These are phyloP conservation scores for Entomortierella chlamydospora DNA, from an alignment of 192 early-diverging fungal genomes.

Conservation along the genomic window DNA sequence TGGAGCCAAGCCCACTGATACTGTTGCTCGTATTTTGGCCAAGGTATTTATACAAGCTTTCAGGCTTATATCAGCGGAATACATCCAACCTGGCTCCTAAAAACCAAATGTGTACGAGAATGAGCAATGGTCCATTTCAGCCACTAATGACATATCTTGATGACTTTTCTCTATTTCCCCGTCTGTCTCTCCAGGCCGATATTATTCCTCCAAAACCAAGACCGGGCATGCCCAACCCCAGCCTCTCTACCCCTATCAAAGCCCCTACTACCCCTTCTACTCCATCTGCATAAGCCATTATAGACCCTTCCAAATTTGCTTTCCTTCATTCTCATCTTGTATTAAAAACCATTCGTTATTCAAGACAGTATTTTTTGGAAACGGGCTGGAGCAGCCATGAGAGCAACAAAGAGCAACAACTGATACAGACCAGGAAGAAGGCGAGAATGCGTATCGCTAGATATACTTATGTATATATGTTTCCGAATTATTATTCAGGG, in stretches of 20 bases:
- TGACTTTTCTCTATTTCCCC: not conserved
- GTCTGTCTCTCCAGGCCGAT: slow-evolving; percentile 61
- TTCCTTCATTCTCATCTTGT: slow-evolving; percentile 6
- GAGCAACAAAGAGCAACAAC: too few species aligned
- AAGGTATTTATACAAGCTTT: slow-evolving; percentile 63
- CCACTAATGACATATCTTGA: not conserved
- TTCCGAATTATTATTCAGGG: too few species aligned
- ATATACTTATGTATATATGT: too few species aligned
- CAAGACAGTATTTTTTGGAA: not conserved
- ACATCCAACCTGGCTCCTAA: too few species aligned
- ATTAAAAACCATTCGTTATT: slow-evolving; percentile 11
- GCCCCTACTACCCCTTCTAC: slow-evolving; percentile 17
- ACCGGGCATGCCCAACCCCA: slow-evolving; percentile 59
- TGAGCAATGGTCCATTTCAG: not conserved
- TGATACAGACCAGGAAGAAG: too few species aligned
- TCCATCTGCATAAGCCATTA: slow-evolving; percentile 41
- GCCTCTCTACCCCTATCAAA: slow-evolving; percentile 37
- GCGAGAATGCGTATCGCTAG: too few species aligned
- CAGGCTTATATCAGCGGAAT: not conserved
- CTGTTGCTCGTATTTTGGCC: slow-evolving; percentile 88
- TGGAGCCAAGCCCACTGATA: slow-evolving; percentile 95
- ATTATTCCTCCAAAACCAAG: slow-evolving; percentile 71
- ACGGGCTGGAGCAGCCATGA: too few species aligned
- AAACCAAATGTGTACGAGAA: too few species aligned
- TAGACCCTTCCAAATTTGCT: not conserved